Evolutionary conservation across 345 rosid species (phyloP).

Genomic region (Gossypioides kirkii): DNA sequence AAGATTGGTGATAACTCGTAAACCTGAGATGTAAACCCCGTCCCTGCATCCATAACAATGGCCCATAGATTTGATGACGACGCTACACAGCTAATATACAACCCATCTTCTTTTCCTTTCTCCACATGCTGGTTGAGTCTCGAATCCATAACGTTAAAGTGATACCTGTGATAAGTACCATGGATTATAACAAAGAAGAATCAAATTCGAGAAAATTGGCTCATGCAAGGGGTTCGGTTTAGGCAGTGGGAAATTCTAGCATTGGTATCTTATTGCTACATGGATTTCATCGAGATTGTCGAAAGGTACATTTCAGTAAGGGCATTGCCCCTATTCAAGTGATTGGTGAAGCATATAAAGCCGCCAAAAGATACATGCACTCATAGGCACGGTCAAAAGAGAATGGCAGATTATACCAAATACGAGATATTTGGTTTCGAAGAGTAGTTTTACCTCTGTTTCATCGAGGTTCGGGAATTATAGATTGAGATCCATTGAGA

Average conservation of each 20-base stretch:
- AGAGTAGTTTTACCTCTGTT: conserved; percentile 45
- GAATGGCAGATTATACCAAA: not conserved
- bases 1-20: conserved; percentile 51
- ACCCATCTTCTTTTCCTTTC: conserved; percentile 61
- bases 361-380: not conserved
- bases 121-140: conserved; percentile 55
- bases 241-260: not conserved
- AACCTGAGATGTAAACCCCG: conserved; percentile 51
- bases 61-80: conserved; percentile 63
- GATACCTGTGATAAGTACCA: conserved; percentile 39
- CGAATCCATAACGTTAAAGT: conserved; percentile 58
- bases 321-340: not conserved
- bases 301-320: not conserved
- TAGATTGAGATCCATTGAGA: conserved; percentile 66
- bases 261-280: not conserved
- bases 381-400: not conserved
- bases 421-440: not conserved
- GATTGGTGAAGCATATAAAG: conserved; percentile 8
- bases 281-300: not conserved
- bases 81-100: conserved; percentile 58
- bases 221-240: no score
- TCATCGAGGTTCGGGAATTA: conserved; percentile 60
- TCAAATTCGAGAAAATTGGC: not conserved
- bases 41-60: conserved; percentile 64
- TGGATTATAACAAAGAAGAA: not conserved